phyloP scores from a whole-genome alignment of 139 green algal species.

The Tetraselmis chui region DNA sequence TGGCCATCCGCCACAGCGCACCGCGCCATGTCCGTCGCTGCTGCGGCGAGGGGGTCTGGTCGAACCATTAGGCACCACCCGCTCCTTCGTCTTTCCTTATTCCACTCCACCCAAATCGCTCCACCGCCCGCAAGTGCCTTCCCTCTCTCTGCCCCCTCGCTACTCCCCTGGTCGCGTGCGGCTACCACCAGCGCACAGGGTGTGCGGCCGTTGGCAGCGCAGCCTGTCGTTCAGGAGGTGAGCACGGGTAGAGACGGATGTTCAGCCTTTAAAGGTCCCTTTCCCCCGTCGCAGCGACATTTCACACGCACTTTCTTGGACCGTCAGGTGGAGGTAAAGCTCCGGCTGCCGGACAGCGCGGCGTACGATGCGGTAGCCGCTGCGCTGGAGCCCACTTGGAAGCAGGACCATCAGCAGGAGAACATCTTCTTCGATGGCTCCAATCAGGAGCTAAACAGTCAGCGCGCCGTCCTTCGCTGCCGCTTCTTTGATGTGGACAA shows the following conservation, averaged over 20 bases:
- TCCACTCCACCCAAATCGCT: no score
- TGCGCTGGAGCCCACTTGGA: conserved; percentile 35
- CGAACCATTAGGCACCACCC: no score
- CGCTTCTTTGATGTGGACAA: conserved; percentile 77
- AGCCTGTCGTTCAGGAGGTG: conserved; percentile 4
- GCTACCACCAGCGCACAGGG: background rate
- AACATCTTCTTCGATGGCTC: conserved; percentile 95
- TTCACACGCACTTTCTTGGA: background rate
- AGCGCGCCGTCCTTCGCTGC: conserved; percentile 62
- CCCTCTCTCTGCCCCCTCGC: background rate
- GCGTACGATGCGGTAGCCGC: conserved; percentile 53
- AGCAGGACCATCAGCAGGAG: conserved; percentile 59
- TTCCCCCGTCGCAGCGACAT: background rate
- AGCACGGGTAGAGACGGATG: background rate
- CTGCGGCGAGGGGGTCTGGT: background rate
- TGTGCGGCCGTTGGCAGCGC: background rate
- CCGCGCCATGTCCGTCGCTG: no score
- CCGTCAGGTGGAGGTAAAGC: conserved; percentile 87
- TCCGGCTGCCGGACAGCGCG: conserved; percentile 58
- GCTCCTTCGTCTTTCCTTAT: no score
- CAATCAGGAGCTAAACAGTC: conserved; percentile 60
- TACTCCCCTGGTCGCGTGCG: no score
- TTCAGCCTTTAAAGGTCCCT: no score
- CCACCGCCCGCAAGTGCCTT: background rate
- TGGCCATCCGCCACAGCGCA: background rate